Percentiles rank a stretch among this genome's conserved stretches.
Evolutionary conservation across 371 early-diverging fungal species (phyloP).

Genomic region (Mucor plumbeus): DNA sequence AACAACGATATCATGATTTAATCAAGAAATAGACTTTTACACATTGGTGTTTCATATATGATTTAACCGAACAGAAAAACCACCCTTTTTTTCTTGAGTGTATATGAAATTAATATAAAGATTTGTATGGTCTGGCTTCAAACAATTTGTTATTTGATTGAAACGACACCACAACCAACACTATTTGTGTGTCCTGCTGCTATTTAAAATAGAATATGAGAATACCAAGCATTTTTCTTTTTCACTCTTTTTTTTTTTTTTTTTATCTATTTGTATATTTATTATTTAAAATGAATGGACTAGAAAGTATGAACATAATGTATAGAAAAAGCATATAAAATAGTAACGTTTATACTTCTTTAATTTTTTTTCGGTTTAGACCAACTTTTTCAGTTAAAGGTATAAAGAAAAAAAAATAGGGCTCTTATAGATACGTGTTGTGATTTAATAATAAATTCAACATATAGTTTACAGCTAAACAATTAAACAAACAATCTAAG

Average conservation of each 20-base stretch:
- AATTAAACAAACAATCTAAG: slow-evolving; percentile 84
- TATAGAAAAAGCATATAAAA: neutral
- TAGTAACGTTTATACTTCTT: neutral
- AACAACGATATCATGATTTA: neutral
- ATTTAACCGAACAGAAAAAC: neutral
- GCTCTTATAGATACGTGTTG: too few species aligned
- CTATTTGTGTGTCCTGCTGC: neutral
- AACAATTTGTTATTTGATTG: neutral
- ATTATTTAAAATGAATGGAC: slow-evolving; percentile 26
- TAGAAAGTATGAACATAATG: slow-evolving; percentile 30
- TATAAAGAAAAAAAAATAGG: slow-evolving; percentile 20
- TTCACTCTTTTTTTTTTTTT: slow-evolving; percentile 8
- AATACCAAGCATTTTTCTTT: slow-evolving; percentile 10
- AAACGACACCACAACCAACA: neutral
- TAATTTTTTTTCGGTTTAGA: slow-evolving; percentile 36
- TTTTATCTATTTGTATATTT: neutral
- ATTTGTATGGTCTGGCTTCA: slow-evolving; percentile 2
- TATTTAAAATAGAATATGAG: neutral
- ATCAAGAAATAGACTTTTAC: neutral
- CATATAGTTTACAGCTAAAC: slow-evolving; percentile 85
- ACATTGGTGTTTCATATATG: too few species aligned
- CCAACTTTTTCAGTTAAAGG: slow-evolving; percentile 77
- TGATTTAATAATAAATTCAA: too few species aligned
- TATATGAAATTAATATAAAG: neutral
- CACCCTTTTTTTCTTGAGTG: neutral